phyloP scores from a whole-genome alignment of 331 rosid genomes.

The Rhamnella rubrinervis region DNA sequence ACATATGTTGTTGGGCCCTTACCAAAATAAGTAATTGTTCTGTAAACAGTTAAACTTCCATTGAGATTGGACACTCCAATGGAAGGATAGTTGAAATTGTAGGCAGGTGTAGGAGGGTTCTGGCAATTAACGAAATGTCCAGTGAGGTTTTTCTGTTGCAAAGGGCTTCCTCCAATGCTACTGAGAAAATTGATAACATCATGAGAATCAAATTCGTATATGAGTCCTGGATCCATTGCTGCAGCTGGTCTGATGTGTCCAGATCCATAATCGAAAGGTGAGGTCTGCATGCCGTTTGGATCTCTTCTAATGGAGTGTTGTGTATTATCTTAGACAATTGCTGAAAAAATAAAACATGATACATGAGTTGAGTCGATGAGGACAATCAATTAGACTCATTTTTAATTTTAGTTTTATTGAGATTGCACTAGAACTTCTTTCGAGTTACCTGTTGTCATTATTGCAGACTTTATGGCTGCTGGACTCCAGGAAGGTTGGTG shows the following conservation, averaged over 20 bases:
- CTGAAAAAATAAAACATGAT: slow-evolving; percentile 25
- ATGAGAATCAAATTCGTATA: slow-evolving; percentile 52
- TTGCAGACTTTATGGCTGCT: slow-evolving; percentile 65
- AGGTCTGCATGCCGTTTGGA: slow-evolving; percentile 60
- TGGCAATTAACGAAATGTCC: slow-evolving; percentile 41
- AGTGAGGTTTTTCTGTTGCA: slow-evolving; percentile 58
- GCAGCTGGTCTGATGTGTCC: slow-evolving; percentile 63
- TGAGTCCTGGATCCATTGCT: slow-evolving; percentile 55
- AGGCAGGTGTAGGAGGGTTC: slow-evolving; percentile 41
- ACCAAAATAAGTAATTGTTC: slow-evolving; percentile 60
- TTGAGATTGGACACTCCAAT: slow-evolving; percentile 64
- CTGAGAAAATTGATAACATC: slow-evolving; percentile 63
- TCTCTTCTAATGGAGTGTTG: slow-evolving; percentile 45
- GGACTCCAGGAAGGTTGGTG: slow-evolving; percentile 58
- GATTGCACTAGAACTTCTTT: neutral
- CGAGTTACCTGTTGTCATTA: slow-evolving; percentile 54
- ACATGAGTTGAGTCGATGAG: neutral
- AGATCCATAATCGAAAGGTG: slow-evolving; percentile 61
- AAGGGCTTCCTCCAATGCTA: slow-evolving; percentile 48
- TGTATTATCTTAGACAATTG: slow-evolving; percentile 47
- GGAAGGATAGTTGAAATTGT: slow-evolving; percentile 70
- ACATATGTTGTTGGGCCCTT: slow-evolving; percentile 39
- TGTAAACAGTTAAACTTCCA: slow-evolving; percentile 56
- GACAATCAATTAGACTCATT: slow-evolving; percentile 11
- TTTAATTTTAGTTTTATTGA: neutral